Evolutionary conservation across 352 stramenopile species (phyloP), one percentile per base, ranked within the genome.

Genomic region (Phytophthora tentaculata): DNA sequence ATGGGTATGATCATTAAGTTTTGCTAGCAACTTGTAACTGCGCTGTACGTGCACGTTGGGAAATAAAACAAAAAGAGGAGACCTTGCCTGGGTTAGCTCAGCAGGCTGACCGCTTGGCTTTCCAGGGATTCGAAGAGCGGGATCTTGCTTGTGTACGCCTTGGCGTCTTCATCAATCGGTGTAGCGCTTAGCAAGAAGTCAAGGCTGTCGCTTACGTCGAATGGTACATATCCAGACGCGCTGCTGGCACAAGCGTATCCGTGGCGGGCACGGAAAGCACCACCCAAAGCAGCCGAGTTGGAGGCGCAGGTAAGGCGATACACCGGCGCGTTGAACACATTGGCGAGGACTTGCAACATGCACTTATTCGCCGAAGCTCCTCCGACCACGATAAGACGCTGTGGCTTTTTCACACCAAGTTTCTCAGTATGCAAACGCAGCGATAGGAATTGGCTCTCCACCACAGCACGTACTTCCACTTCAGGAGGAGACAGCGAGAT

Each of bases 371-470:
- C 71, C 1, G 85, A 81, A 0, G 81, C 83, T 14, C 85, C 83
- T 8, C 83, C 83, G 17, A 87, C 84, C 8, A 89, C 80, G 55
- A 93, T 85, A 32, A 93, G 65, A n/a, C 83, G 80, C 39, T 78
- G 45, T 0, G 74, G 69, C 5, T 80, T 75, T 43, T 59, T 77
- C 43, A 90, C 72, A 5, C 84, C 83, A 0, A 93, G 78, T n/a
- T 56, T 63, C 61, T 89, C 73, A 0, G 79, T 75, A 41, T 93
- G 81, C 37, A 87, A 55, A 48, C 77, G 70, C 65, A 93, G 64
- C 22, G 81, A 73, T 5, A 93, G 49, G 49, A 86, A 91, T 68
- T 91, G 83, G 43, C 76, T 83, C 51, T 93, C 83, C 29, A 91
- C 76, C 12, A 91, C 79, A 14, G 81, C 85, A 48, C 85, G 83